Evolutionary conservation across 2,329 filamentous ascomycete genomes (phyloP), one percentile per base, ranked within the genome.

Genomic region (Ophiostoma australiae): DNA sequence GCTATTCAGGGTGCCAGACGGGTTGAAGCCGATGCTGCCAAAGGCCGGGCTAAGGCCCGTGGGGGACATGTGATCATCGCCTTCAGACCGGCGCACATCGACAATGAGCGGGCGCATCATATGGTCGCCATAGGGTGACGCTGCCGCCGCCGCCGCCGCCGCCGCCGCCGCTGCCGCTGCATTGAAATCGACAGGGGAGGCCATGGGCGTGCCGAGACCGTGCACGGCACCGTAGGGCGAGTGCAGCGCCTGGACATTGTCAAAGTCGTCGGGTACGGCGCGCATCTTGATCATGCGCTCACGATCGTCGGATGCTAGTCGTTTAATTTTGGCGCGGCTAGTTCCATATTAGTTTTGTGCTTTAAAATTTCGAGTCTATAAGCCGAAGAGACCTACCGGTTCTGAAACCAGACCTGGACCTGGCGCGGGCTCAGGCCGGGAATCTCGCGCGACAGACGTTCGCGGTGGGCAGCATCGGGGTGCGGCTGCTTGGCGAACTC

Each of bases 381-480:
- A 58, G n/a, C 4, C 4, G 27, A 58, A n/a, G 90, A 23, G 58
- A 35, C 73, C 0, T 86, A 97, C 94, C 94, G 88, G 81, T 98
- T 98, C 80, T 98, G 94, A 81, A 98, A 98, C 94, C 94, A 98
- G 68, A 98, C 94, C 80, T 98, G 94, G 33, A 98, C 94, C 79
- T 98, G 94, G 73, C 94, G 88, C 52, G 94, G 92, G 76, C 92
- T 97, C 68, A 98, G 82, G 0, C 94, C 94, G 41, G 94, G 94
- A 66, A 98, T 97, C 78, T 97, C 93, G 74, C 91, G 85, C 4
- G 94, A 94, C 52, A 98, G 84, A 67, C 93, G 86, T 78, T 97
- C 94, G 73, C 94, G 86, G 79, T 97, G 93, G 67, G 92, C 91
- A 58, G 94, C 94, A 81, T 98, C 94, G 8, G 94, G 94, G 78